Evolutionary conservation across 2,329 filamentous ascomycete species (phyloP).

Genomic region (Penicillium sp.): DNA sequence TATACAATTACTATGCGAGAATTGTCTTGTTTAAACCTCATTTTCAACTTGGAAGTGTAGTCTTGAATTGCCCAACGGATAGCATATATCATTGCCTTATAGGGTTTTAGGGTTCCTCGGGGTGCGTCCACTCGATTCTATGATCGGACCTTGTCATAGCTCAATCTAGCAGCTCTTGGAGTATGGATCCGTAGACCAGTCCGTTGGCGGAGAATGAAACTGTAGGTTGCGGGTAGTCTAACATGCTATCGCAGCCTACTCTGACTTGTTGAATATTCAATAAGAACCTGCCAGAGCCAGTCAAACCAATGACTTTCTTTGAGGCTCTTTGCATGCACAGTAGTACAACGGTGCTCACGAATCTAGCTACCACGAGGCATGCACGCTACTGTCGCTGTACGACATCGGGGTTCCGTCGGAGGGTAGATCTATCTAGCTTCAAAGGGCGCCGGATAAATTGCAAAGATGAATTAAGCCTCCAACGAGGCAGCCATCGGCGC

Average conservation of each 20-base stretch:
- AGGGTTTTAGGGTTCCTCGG: too few species aligned
- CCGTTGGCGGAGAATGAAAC: too few species aligned
- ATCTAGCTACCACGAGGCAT: neutral
- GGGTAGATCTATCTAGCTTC: neutral
- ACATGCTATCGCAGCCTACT: too few species aligned
- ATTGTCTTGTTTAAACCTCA: neutral
- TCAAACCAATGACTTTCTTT: neutral
- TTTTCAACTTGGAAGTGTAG: neutral
- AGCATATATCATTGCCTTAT: neutral
- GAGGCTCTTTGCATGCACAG: neutral
- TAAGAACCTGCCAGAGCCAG: neutral
- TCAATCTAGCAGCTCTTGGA: too few species aligned
- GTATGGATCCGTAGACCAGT: too few species aligned
- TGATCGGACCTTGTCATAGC: too few species aligned
- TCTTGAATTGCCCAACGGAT: neutral
- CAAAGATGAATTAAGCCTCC: neutral
- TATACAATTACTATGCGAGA: neutral
- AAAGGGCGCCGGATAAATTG: neutral
- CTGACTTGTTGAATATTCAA: too few species aligned
- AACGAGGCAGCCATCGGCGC: neutral
- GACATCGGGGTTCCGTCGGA: neutral
- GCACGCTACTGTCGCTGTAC: neutral
- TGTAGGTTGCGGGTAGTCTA: too few species aligned
- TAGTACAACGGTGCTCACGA: neutral
- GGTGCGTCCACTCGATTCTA: too few species aligned